A percentile compares a stretch with the other conserved stretches of the same genome.
phyloP scores from a whole-genome alignment of 1,139 yeast genomes.

The Candida sanyaensis region DNA sequence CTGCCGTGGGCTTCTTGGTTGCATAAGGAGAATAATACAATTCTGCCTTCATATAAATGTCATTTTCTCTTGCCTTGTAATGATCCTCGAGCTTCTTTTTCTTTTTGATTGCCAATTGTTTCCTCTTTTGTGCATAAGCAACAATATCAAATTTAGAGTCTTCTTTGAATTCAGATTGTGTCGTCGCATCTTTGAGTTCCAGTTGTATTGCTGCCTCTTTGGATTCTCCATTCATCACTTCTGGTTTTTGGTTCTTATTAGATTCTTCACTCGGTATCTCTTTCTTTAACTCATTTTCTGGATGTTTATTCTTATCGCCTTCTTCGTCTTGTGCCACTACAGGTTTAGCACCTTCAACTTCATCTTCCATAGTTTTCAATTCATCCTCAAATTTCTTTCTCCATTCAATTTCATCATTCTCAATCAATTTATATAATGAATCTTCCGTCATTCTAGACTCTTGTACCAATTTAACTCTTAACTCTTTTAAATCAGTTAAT shows the following conservation, averaged over 20 bases:
- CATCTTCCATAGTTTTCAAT: slow-evolving; percentile 22
- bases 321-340: slow-evolving; percentile 6
- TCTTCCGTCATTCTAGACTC: slow-evolving; percentile 81
- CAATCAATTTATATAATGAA: slow-evolving; percentile 65
- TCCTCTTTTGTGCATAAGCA: slow-evolving; percentile 53
- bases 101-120: slow-evolving; percentile 23
- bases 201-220: neutral
- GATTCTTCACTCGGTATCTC: slow-evolving; percentile 17
- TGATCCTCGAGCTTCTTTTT: slow-evolving; percentile 15
- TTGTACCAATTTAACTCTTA: slow-evolving; percentile 70
- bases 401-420: slow-evolving; percentile 42
- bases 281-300: neutral
- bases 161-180: neutral
- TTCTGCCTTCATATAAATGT: slow-evolving; percentile 50
- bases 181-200: neutral
- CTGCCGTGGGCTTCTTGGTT: slow-evolving; percentile 22
- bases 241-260: slow-evolving; percentile 8
- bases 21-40: slow-evolving; percentile 43
- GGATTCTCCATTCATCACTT: neutral
- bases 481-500: slow-evolving; percentile 69
- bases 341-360: slow-evolving; percentile 16
- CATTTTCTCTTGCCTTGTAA: slow-evolving; percentile 27
- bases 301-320: neutral
- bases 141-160: slow-evolving; percentile 50
- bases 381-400: slow-evolving; percentile 27